Evolutionary conservation across 306 rosid genomes (phyloP), one percentile per base, ranked within the genome.

Genomic region (Styphnolobium japonicum): DNA sequence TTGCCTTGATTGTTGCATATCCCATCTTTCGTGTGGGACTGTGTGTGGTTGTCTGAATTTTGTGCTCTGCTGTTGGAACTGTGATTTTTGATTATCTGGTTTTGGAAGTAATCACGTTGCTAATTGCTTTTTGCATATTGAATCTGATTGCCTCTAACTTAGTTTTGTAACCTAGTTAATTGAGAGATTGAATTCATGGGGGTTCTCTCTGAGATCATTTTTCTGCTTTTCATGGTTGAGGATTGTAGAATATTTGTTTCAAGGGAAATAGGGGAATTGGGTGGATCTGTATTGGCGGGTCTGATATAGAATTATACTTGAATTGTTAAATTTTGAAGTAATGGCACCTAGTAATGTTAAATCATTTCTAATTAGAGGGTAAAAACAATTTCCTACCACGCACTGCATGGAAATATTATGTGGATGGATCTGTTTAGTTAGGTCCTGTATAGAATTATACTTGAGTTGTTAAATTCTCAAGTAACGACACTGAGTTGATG

Each of bases 101-200:
- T 37, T 64, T 42, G 74, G 36, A 37, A 72, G 60, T n/a, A 9
- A 73, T 80, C 31, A 16, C 21, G 9, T 21, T 18, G 29, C 55
- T 52, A 33, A 66, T 53, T 46, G 42, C 52, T 73, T 48, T 73
- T 14, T 22, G n/a, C 19, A 18, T 73, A 51, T 56, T 75, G 10
- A 36, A 67, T 58, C 36, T 34, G 37, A 67, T 74, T 75, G 15
- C 16, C 57, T 31, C 21, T 36, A 3, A 22, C 16, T 33, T 16
- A 73, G 43, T 65, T 64, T 45, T 16, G 33, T 66, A 56, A 71
- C 63, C 80, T 36, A 55, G 36, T 83, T 73, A 2, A 55, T 81
- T 53, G 49, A 22, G 74, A 48, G 48, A 40, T 81, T 52, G 42
- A 73, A 53, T 66, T 65, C 37, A 8, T 51, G 31, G 22, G 16